These are phyloP conservation scores for Pichia paraexigua DNA, from an alignment of 805 yeast genomes.

Conservation along the genomic window DNA sequence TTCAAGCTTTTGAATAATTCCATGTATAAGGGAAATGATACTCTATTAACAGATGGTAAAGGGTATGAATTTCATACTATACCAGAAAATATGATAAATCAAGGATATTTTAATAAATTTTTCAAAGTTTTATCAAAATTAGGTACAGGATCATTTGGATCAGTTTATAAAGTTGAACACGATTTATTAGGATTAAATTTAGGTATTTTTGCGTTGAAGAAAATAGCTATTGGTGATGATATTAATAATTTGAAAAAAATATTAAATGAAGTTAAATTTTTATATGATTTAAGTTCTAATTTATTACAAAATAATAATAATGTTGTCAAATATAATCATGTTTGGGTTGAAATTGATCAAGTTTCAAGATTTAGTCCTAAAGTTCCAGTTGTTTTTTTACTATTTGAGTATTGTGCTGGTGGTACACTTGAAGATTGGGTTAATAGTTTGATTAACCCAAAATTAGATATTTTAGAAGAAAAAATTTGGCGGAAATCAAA, in stretches of 20 bases:
- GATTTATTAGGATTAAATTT: conserved; percentile 59
- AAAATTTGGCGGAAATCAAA: conserved; percentile 24
- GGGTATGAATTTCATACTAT: conserved; percentile 1
- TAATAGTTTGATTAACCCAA: conserved; percentile 29
- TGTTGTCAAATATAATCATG: conserved; percentile 80
- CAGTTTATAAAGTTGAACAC: conserved; percentile 79
- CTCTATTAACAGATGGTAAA: conserved; percentile 4
- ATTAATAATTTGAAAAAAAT: conserved; percentile 61
- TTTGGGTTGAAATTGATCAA: conserved; percentile 72
- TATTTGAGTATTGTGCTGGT: conserved; percentile 84
- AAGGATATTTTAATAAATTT: conserved; percentile 72
- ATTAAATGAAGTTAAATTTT: conserved; percentile 67
- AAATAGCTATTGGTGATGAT: conserved; percentile 77
- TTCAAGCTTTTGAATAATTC: conserved; percentile 20
- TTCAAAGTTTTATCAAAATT: conserved; percentile 52
- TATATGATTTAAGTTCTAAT: conserved; percentile 41
- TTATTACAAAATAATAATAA: conserved; percentile 22
- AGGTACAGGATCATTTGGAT: conserved; percentile 82
- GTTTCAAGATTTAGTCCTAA: conserved; percentile 46
- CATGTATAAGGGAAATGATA: background rate
- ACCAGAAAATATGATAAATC: conserved; percentile 52
- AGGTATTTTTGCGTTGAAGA: conserved; percentile 78
- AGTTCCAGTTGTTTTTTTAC: conserved; percentile 58
- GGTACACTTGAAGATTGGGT: conserved; percentile 76
- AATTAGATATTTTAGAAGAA: conserved; percentile 31